phyloP scores from a whole-genome alignment of 2,329 filamentous ascomycete species.

The Alternaria gaisen region DNA sequence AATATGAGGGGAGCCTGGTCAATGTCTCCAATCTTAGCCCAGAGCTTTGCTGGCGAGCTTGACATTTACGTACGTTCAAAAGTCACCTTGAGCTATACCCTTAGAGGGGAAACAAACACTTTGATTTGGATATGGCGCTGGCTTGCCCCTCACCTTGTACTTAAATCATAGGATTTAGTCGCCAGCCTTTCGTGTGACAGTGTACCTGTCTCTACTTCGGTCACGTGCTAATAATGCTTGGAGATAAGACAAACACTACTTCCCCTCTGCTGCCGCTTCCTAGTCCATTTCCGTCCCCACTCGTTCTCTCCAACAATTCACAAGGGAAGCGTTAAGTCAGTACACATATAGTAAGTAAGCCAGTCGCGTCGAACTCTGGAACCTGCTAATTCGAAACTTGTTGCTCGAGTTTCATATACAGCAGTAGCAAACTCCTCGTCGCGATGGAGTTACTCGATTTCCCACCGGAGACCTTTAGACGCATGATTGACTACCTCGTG shows the following conservation, averaged over 20 bases:
- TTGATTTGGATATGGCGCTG: neutral
- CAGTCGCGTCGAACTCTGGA: neutral
- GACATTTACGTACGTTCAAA: neutral
- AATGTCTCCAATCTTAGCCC: neutral
- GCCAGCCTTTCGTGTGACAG: neutral
- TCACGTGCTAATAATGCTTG: neutral
- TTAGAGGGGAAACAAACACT: too few species aligned
- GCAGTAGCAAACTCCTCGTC: neutral
- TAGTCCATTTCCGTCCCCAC: neutral
- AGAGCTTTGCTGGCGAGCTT: neutral
- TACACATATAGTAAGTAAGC: neutral
- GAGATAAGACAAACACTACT: neutral
- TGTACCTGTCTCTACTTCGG: neutral
- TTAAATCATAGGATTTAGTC: neutral
- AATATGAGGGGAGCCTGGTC: too few species aligned
- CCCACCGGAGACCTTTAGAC: constrained; percentile 6
- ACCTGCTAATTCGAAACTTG: neutral
- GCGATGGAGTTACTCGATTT: constrained; percentile 11
- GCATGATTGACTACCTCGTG: neutral
- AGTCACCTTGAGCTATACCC: neutral
- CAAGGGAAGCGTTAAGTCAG: neutral
- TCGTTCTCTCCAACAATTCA: neutral
- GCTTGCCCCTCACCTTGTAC: neutral
- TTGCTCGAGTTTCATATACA: neutral
- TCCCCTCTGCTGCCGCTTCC: neutral